Conservation (phyloP, 163 green algal species). For the Scenedesmus sp. region DNA sequence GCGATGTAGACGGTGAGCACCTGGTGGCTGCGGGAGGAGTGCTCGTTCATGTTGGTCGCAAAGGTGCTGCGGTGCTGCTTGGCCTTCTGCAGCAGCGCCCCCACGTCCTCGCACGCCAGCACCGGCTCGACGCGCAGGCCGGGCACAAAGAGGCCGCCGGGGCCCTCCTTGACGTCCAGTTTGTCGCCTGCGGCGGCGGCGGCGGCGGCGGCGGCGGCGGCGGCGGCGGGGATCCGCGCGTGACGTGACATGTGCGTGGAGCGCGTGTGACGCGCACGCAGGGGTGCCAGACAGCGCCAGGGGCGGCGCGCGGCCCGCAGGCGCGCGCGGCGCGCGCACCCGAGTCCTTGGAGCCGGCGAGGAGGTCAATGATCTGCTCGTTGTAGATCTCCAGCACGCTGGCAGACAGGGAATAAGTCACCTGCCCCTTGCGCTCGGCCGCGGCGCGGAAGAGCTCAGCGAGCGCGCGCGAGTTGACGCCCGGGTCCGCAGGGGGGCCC, state of each 20-base stretch:
- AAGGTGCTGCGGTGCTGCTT: slow-evolving; percentile 70
- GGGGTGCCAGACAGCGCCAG: too few relatives aligned
- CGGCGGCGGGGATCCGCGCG: too few relatives aligned
- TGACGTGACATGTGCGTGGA: too few relatives aligned
- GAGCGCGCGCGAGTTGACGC: slow-evolving; percentile 79
- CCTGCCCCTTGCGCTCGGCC: slow-evolving; percentile 45
- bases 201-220: too few relatives aligned
- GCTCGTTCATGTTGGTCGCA: slow-evolving; percentile 85
- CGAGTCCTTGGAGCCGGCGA: slow-evolving; percentile 55
- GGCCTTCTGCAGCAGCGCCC: slow-evolving; percentile 54
- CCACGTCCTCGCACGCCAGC: slow-evolving; percentile 48
- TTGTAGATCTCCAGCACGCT: slow-evolving; percentile 78
- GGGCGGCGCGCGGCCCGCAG: background rate
- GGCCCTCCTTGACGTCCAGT: slow-evolving; percentile 69
- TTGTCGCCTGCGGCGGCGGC: slow-evolving; percentile 50
- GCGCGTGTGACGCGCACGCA: too few relatives aligned
- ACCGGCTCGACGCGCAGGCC: slow-evolving; percentile 59
- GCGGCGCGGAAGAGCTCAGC: slow-evolving; percentile 66
- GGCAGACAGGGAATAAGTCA: slow-evolving; percentile 53
- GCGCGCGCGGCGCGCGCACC: slow-evolving; percentile 3
- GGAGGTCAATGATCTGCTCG: slow-evolving; percentile 72
- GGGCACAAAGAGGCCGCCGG: slow-evolving; percentile 60
- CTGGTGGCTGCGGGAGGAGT: slow-evolving; percentile 71
- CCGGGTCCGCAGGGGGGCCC: slow-evolving; percentile 63
- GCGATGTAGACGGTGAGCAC: slow-evolving; percentile 67